phyloP scores from a whole-genome alignment of 768 basidiomycete species.

The Tulasnella sp. region DNA sequence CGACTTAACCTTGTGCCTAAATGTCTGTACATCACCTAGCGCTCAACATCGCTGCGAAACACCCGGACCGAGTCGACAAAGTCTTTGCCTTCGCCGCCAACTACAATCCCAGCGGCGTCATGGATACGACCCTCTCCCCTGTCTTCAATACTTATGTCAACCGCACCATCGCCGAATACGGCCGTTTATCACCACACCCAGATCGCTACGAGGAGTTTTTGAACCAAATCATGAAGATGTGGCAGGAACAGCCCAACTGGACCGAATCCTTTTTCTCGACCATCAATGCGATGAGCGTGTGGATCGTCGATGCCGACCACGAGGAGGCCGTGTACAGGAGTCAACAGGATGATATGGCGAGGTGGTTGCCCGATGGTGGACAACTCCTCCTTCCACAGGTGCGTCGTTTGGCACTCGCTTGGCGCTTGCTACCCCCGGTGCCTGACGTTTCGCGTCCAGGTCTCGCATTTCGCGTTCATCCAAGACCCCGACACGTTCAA shows the following conservation, averaged over 20 bases:
- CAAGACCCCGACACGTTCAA: constrained; percentile 22
- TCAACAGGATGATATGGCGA: constrained; percentile 26
- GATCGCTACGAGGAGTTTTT: constrained; percentile 24
- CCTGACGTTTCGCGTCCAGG: not conserved
- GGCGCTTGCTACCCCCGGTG: not conserved
- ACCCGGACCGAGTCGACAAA: constrained; percentile 16
- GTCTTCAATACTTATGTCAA: constrained; percentile 27
- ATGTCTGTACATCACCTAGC: not conserved
- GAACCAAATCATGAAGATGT: constrained; percentile 13
- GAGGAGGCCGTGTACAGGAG: constrained; percentile 23
- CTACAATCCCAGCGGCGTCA: constrained; percentile 27
- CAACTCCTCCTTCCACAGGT: constrained; percentile 19
- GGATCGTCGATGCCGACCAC: constrained; percentile 24
- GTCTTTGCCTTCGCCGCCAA: constrained; percentile 26
- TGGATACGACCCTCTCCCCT: not conserved
- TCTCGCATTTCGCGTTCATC: constrained; percentile 31
- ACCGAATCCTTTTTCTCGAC: constrained; percentile 17
- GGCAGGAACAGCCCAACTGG: constrained; percentile 25
- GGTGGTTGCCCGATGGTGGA: constrained; percentile 17
- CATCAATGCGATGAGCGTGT: not conserved
- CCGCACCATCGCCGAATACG: constrained; percentile 24
- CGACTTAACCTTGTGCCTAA: not conserved
- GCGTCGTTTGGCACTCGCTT: not conserved
- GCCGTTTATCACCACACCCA: not conserved
- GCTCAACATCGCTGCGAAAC: constrained; percentile 17